Percentiles rank a stretch among this genome's conserved stretches.
Conservation (phyloP, 208 protist species). For the Entamoeba moshkovskii region DNA sequence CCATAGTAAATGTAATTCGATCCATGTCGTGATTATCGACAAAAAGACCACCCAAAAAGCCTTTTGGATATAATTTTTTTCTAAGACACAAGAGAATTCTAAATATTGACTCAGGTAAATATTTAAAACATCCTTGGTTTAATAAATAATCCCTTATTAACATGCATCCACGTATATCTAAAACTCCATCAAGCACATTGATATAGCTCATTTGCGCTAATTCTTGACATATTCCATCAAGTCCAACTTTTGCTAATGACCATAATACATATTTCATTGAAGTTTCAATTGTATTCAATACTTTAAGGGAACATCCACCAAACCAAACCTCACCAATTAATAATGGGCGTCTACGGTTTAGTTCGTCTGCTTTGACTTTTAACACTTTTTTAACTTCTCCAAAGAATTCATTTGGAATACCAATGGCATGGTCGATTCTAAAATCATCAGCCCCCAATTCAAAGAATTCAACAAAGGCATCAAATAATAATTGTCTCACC, state of each 20-base stretch:
- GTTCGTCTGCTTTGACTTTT: neutral
- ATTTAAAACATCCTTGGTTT: neutral
- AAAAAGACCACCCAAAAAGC: neutral
- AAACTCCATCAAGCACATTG: neutral
- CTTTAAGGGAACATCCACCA: neutral
- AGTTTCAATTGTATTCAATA: neutral
- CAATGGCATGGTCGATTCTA: neutral
- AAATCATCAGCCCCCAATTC: neutral
- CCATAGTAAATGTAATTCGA: neutral
- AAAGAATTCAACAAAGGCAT: neutral
- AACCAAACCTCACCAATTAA: neutral
- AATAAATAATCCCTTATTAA: neutral
- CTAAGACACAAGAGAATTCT: neutral
- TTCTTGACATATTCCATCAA: neutral
- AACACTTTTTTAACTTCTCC: neutral
- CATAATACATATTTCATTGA: neutral
- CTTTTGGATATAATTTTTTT: neutral
- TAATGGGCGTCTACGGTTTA: neutral
- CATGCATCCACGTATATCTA: neutral
- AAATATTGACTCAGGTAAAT: neutral
- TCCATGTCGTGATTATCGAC: neutral
- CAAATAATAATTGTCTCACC: neutral
- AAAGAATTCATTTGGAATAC: neutral
- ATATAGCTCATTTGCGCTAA: neutral
- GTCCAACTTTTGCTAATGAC: neutral